Conservation (phyloP, 768 basidiomycete species). For the Crucibulum laeve region DNA sequence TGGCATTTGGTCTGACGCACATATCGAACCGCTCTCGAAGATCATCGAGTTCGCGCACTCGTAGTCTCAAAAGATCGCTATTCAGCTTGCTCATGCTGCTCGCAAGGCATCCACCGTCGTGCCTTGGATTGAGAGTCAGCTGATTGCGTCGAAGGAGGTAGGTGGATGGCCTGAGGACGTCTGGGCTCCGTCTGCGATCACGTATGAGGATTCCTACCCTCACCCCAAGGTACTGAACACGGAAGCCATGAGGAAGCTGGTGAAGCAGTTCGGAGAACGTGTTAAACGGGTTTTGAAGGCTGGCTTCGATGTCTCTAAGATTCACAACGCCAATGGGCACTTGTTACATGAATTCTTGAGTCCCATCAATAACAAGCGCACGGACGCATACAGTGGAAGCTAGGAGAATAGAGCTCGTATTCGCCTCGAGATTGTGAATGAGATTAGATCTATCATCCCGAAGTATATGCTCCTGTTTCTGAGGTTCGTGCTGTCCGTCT, state of each 20-base stretch:
- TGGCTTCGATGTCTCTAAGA: constrained; percentile 59
- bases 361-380: constrained; percentile 59
- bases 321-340: constrained; percentile 66
- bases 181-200: constrained; percentile 51
- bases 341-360: constrained; percentile 55
- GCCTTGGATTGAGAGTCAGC: constrained; percentile 38
- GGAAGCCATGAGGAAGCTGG: constrained; percentile 53
- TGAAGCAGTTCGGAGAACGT: constrained; percentile 51
- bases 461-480: constrained; percentile 66
- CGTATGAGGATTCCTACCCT: constrained; percentile 37
- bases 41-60: constrained; percentile 43
- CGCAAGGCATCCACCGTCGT: constrained; percentile 49
- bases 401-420: constrained; percentile 68
- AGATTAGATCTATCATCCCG: constrained; percentile 57
- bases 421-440: constrained; percentile 58
- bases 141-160: constrained; percentile 2
- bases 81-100: constrained; percentile 61
- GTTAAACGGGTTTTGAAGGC: constrained; percentile 50
- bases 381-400: constrained; percentile 66
- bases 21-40: constrained; percentile 19
- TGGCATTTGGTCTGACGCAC: constrained; percentile 57
- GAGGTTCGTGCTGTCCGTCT: constrained; percentile 27
- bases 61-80: constrained; percentile 48
- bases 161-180: constrained; percentile 36
- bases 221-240: constrained; percentile 51